Percentiles rank a stretch among this genome's conserved stretches.
These are phyloP conservation scores for Leishmania mexicana DNA, from an alignment of 208 protist species.

Conservation along the genomic window DNA sequence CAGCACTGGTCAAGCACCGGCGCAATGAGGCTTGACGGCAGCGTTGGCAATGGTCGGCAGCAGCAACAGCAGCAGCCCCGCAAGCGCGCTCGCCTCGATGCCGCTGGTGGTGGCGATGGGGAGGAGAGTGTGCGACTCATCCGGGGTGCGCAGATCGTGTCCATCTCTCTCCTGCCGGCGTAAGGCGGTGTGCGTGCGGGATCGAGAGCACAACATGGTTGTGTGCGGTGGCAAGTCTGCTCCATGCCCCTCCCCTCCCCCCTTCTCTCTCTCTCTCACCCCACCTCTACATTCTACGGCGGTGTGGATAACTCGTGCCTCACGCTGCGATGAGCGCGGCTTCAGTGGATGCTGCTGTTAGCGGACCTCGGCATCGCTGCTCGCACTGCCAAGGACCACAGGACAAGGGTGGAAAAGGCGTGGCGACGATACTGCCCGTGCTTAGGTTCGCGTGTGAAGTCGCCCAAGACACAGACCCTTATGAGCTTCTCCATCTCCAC, in stretches of 20 bases:
- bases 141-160: slow-evolving; percentile 51
- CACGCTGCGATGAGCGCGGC: neutral
- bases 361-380: neutral
- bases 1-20: slow-evolving; percentile 40
- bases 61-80: slow-evolving; percentile 9
- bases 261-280: neutral
- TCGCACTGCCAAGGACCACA: neutral
- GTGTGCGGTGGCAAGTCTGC: neutral
- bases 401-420: neutral
- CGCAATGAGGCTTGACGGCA: neutral
- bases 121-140: slow-evolving; percentile 51
- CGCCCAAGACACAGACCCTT: neutral
- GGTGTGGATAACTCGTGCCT: neutral
- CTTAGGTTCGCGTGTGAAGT: neutral
- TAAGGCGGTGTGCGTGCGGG: neutral
- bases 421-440: neutral
- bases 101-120: neutral
- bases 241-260: neutral
- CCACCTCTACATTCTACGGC: too few relatives aligned
- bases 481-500: neutral
- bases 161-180: slow-evolving; percentile 32
- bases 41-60: neutral
- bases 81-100: slow-evolving; percentile 22
- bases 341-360: too few relatives aligned
- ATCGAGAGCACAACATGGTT: too few relatives aligned